phyloP scores from a whole-genome alignment of 2,329 filamentous ascomycete species.

The Cladophialophora immunda region DNA sequence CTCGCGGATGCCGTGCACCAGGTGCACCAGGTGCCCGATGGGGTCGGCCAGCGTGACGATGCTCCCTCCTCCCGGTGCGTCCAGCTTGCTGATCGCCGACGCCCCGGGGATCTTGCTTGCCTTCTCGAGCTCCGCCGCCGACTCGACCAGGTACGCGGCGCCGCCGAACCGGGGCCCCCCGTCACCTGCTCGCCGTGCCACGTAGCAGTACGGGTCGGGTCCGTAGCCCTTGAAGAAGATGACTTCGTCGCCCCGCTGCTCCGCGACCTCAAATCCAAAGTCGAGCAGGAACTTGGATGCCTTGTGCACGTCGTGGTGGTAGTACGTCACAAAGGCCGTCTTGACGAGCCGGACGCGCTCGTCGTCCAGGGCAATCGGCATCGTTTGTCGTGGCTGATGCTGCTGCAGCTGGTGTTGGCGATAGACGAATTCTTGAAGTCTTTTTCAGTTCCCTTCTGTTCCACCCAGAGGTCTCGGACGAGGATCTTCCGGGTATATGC shows the following conservation, averaged over 20 bases:
- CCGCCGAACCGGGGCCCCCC: constrained; percentile 28
- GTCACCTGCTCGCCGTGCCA: constrained; percentile 22
- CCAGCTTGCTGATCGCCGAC: constrained; percentile 45
- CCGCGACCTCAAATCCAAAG: constrained; percentile 33
- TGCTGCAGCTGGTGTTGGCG: background rate
- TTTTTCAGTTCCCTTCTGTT: too few species aligned
- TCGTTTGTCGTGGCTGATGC: background rate
- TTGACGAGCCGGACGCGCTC: constrained; percentile 25
- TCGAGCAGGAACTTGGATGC: constrained; percentile 36
- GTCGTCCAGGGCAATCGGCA: constrained; percentile 23
- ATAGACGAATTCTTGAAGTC: background rate
- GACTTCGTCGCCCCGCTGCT: constrained; percentile 23
- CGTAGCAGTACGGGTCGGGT: constrained; percentile 36
- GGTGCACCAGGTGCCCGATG: constrained; percentile 39
- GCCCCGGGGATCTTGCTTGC: constrained; percentile 40
- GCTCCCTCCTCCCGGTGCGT: constrained; percentile 40
- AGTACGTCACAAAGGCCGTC: constrained; percentile 38
- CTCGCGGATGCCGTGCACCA: constrained; percentile 47
- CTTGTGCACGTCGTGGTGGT: constrained; percentile 36
- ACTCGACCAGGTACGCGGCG: constrained; percentile 33
- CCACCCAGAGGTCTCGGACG: too few species aligned
- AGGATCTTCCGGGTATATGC: too few species aligned
- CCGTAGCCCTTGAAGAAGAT: constrained; percentile 38
- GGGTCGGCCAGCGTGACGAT: constrained; percentile 38
- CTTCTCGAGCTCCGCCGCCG: constrained; percentile 27